phyloP scores from a whole-genome alignment of 768 basidiomycete genomes.

The Tephrocybe rancida region DNA sequence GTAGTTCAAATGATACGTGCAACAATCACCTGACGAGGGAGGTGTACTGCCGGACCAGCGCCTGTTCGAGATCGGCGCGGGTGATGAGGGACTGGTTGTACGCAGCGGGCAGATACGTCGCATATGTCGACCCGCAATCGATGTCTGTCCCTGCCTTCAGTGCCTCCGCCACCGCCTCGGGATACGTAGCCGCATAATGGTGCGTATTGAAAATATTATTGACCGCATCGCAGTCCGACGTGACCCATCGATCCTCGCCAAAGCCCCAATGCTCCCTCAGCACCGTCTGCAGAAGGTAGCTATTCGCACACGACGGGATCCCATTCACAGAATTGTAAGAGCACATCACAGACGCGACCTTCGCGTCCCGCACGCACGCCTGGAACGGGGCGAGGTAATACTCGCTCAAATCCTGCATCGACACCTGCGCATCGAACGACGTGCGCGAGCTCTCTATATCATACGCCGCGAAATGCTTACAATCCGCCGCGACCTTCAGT shows the following conservation, averaged over 20 bases:
- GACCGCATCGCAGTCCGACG: conserved; percentile 59
- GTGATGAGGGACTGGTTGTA: conserved; percentile 49
- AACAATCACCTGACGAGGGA: conserved; percentile 51
- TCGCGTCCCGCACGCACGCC: conserved; percentile 57
- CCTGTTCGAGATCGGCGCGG: conserved; percentile 41
- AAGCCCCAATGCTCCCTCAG: conserved; percentile 55
- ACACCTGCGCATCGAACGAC: conserved; percentile 54
- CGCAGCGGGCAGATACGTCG: conserved; percentile 45
- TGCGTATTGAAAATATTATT: conserved; percentile 53
- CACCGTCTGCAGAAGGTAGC: conserved; percentile 52
- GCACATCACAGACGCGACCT: conserved; percentile 64
- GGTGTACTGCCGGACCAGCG: conserved; percentile 49
- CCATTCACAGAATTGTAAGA: conserved; percentile 66
- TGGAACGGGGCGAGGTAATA: conserved; percentile 59
- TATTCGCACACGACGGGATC: conserved; percentile 54
- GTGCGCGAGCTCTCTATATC: conserved; percentile 62
- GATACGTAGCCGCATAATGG: conserved; percentile 44
- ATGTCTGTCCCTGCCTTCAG: conserved; percentile 56
- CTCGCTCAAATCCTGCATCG: conserved; percentile 54
- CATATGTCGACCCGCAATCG: conserved; percentile 55
- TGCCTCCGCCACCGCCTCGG: conserved; percentile 50
- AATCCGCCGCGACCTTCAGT: conserved; percentile 54
- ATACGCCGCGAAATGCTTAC: conserved; percentile 63
- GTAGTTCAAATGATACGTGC: no score
- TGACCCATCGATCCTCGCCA: conserved; percentile 54